Base-by-base conservation (phyloP, 2,329 filamentous ascomycete genomes). In the Ophiostoma perfectum region DNA sequence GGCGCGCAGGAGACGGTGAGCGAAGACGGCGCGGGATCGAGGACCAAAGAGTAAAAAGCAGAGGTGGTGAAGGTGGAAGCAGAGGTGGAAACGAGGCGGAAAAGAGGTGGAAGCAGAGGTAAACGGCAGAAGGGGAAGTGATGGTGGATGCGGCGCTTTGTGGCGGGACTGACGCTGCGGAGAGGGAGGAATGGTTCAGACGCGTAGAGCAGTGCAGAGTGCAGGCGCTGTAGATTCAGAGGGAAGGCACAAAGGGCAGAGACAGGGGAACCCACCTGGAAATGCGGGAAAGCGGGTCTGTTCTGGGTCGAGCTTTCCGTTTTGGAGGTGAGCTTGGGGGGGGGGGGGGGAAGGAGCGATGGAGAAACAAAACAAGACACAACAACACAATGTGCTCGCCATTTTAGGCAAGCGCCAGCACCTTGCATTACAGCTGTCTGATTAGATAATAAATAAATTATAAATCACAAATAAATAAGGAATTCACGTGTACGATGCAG, bases 211-310 rank as follows among this genome's bases (percentile, higher is more conserved):
- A 12, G 58, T 41, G 38, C 58, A 41, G 58, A 18, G 58, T 62
- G 36, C 36, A 62, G 49, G 64, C 11, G n/a, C n/a, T n/a, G n/a
- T n/a, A n/a, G n/a, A 62, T 66, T 38, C 52, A 42, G 16, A 42
- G 63, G 36, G n/a, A 45, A 63, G 62, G 62, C 66, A 58, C 52
- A 62, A 39, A 65, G 44, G 47, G 67, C 27, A 63, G 11, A 65
- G 64, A 67, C 49, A 70, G 66, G 45, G 16, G 27, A 55, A 55
- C 49, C 49, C n/a, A 55, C 49, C 18, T 55, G 49, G 27, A 63
- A 69, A 70, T 68, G 71, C 69, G 69, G 68, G 69, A 72, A 70
- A 72, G 71, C 71, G 71, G 71, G 71, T 70, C 71, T 55, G n/a
- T 62, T 58, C 18, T 68, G 58, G 60, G 67, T 49, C 63, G 62